Evolutionary conservation across 768 basidiomycete genomes (phyloP), one percentile per base, ranked within the genome.

Genomic region (Rickenella mellea): DNA sequence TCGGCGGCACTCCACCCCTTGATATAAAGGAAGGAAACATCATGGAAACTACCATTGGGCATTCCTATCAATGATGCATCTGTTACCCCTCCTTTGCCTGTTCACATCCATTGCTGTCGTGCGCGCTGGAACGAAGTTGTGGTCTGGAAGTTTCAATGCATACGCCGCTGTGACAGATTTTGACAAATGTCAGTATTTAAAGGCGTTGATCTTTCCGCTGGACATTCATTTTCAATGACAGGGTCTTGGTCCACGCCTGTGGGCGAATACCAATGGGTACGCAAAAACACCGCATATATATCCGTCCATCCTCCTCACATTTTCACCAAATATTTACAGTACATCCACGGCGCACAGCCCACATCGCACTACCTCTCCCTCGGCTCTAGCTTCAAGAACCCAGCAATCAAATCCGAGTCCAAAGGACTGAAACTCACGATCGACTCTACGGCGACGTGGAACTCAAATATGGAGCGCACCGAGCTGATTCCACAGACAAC

Each of bases 201-300:
- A 11, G 2, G 33, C 19, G 17, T 27, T 41, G 3, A 20, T 43
- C 25, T 35, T 28, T 20, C 39, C 26, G 21, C 35, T 28, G 26
- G n/a, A 29, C 20, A 10, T 9, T 30, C 2, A 7, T 32, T 47
- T 4, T n/a, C n/a, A n/a, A n/a, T n/a, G 15, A 30, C 32, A 75
- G 75, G 74, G 75, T 72, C 71, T 22, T 77, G 72, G 72, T 58
- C 71, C 6, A 69, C 65, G 56, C 58, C 73, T 61, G 70, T 75
- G 28, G 74, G 73, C 21, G 54, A 62, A 27, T 77, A 73, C 54
- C 76, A 78, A 65, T 79, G 77, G 73, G 70, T 71, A 51, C 42
- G 59, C n/a, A n/a, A n/a, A n/a, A n/a, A n/a, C n/a, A n/a, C n/a
- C 7, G 30, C 30, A 7, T 3, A 32, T 32, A 7, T 3, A 32